phyloP scores from a whole-genome alignment of 2,329 filamentous ascomycete species.

The Penicillium occitanis region DNA sequence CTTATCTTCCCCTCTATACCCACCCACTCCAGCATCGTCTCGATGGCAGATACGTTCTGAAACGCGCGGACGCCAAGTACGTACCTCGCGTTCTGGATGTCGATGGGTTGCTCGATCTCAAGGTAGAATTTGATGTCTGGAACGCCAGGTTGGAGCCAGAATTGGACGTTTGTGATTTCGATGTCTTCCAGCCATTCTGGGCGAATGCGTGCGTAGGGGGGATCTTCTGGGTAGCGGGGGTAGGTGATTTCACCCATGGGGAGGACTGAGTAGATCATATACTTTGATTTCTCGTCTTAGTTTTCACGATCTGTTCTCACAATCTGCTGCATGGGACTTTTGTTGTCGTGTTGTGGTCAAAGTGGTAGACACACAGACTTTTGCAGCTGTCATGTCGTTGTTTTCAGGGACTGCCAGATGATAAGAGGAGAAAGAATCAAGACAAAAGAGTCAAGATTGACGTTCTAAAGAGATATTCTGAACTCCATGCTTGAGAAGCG shows the following conservation, averaged over 20 bases:
- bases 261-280: background rate
- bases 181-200: background rate
- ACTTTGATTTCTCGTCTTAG: background rate
- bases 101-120: background rate
- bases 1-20: background rate
- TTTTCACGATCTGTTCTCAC: background rate
- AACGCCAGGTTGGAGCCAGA: background rate
- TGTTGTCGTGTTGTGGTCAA: background rate
- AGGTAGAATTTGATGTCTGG: constrained; percentile 16
- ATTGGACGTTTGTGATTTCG: background rate
- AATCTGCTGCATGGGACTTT: background rate
- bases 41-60: background rate
- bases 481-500: background rate
- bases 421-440: background rate
- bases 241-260: background rate
- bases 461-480: background rate
- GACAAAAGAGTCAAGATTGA: background rate
- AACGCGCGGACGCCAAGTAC: constrained; percentile 2
- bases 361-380: background rate
- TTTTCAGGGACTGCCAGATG: background rate
- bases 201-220: background rate
- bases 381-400: background rate
- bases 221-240: background rate
- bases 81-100: constrained; percentile 3
- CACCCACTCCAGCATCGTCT: background rate